A percentile compares a stretch with the other conserved stretches of the same genome.
Conservation (phyloP, 2,329 filamentous ascomycete genomes). For the Dendrostoma leiphaemia region DNA sequence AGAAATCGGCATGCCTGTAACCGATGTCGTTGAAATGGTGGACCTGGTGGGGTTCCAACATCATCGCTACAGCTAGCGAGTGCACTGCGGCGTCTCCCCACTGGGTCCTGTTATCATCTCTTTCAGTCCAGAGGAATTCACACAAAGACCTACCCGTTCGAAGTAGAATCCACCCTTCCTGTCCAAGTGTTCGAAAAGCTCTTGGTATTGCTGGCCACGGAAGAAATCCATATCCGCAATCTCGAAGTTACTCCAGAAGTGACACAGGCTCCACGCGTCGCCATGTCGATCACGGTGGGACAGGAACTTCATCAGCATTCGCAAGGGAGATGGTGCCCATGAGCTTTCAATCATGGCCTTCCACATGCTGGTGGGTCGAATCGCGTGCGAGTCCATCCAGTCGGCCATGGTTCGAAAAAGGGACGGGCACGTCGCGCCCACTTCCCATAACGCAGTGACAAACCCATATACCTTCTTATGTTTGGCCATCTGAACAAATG, state of each 20-base stretch:
- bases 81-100: constrained; percentile 46
- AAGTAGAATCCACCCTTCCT: constrained; percentile 41
- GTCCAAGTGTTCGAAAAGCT: constrained; percentile 39
- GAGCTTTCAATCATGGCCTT: constrained; percentile 37
- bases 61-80: constrained; percentile 40
- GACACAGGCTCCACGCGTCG: constrained; percentile 42
- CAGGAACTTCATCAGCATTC: constrained; percentile 34
- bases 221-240: constrained; percentile 46
- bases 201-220: constrained; percentile 37
- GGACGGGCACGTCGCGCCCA: constrained; percentile 38
- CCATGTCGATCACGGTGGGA: constrained; percentile 37
- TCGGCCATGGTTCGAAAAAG: constrained; percentile 40
- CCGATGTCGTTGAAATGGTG: constrained; percentile 44
- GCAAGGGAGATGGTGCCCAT: constrained; percentile 40
- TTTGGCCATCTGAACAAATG: constrained; percentile 43
- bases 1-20: constrained; percentile 36
- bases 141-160: constrained; percentile 36
- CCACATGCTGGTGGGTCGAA: constrained; percentile 37
- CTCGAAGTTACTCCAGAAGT: constrained; percentile 49
- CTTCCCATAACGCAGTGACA: constrained; percentile 42
- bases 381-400: constrained; percentile 36
- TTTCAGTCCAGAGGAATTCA: not conserved
- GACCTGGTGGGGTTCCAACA: constrained; percentile 37
- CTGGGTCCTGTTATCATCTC: constrained; percentile 21
- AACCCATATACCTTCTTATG: constrained; percentile 43